Percentiles rank a stretch among this genome's conserved stretches.
Conservation (phyloP, 2,329 filamentous ascomycete species). For the Sporothrix pallida region DNA sequence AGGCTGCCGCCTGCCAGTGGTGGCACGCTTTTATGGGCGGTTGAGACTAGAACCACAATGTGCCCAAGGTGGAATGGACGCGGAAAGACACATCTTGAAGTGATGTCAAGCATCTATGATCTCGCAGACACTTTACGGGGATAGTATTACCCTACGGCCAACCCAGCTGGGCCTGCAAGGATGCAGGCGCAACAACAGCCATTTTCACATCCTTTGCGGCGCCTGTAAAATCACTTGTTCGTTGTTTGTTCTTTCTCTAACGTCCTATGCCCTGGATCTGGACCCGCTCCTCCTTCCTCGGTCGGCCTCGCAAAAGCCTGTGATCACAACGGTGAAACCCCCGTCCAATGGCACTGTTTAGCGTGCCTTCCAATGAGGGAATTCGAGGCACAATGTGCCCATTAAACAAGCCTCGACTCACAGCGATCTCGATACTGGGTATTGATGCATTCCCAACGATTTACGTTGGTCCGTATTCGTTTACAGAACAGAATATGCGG, state of each 20-base stretch:
- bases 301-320: constrained; percentile 27
- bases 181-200: background rate
- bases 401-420: constrained; percentile 15
- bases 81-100: background rate
- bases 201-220: background rate
- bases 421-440: background rate
- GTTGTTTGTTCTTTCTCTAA: constrained; percentile 10
- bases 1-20: background rate
- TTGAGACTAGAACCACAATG: constrained; percentile 30
- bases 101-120: constrained; percentile 4
- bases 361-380: constrained; percentile 28
- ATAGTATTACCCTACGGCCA: background rate
- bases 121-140: background rate
- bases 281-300: constrained; percentile 26
- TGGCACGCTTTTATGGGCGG: constrained; percentile 29
- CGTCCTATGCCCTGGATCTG: background rate
- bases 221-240: background rate
- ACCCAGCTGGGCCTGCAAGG: background rate
- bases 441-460: background rate
- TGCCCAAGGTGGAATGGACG: constrained; percentile 24
- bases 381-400: constrained; percentile 26
- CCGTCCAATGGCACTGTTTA: constrained; percentile 6
- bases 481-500: background rate
- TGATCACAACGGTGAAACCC: constrained; percentile 22
- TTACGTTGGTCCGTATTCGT: background rate